Evolutionary conservation across 2,329 filamentous ascomycete genomes (phyloP), one percentile per base, ranked within the genome.

Genomic region (Aurifilum marmelostoma): DNA sequence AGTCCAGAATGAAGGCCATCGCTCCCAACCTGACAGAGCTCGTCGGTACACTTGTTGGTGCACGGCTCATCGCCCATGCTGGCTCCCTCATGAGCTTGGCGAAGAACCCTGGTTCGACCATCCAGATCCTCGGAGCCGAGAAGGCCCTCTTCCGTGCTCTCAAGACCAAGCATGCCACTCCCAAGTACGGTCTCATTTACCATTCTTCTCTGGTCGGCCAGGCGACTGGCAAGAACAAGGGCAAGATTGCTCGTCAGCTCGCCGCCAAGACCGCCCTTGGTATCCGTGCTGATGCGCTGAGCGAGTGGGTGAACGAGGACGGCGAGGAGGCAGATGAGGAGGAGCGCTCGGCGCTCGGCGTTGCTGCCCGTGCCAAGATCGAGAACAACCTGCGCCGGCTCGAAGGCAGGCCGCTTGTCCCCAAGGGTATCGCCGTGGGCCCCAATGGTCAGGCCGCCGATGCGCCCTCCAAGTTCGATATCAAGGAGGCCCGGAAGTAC

Each of bases 91-190:
- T 97, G 87, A 97, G 91, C 84, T 87, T 99, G 64, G 94, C 96
- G 79, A 98, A 98, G 87, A 92, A 92, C 75, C 94, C 96, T 71
- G 94, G 93, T 82, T 96, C 92, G 76, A 99, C 96, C 72, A 93
- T 99, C 74, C 96, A 99, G 86, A 97, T 99, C 77, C 89, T 98
- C 68, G 96, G 96, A 85, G 96, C 96, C 71, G 96, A 99, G 85
- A 99, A 99, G 87, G 96, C 96, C 9, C 89, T 99, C 59, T 99
- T 99, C 91, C 91, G 96, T 77, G 96, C 96, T 27, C 87, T 99
- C 73, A 99, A 99, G 89, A 99, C 96, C 63, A 98, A 99, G 87
- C 95, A 98, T 81, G 94, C 97, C 78, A 99, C 96, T 52, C 96
- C 96, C 78, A 99, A 98, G 83, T 99, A 98, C 77, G 96, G 96